These are phyloP conservation scores for Solanum dulcamara DNA, from an alignment of 257 asterid genomes.

Conservation along the genomic window DNA sequence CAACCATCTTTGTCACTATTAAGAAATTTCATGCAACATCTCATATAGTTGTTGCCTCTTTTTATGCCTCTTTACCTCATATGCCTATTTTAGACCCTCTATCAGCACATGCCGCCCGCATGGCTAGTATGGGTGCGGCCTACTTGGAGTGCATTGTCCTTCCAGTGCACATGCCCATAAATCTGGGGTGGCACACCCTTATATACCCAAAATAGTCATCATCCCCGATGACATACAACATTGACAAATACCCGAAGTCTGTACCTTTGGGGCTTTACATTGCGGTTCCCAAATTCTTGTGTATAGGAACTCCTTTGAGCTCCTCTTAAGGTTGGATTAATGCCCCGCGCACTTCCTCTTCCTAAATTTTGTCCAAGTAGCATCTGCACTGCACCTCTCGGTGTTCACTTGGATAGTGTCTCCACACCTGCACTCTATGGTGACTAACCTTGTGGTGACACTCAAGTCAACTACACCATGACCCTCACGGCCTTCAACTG, in stretches of 20 bases:
- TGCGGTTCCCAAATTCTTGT: background rate
- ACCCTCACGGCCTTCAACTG: background rate
- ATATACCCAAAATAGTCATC: no score
- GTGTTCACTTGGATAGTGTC: background rate
- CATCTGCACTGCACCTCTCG: background rate
- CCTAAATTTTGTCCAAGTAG: background rate
- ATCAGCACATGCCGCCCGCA: background rate
- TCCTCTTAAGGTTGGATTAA: background rate
- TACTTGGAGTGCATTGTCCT: accelerated
- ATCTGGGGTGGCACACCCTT: background rate
- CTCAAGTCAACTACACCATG: background rate
- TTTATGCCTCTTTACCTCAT: background rate
- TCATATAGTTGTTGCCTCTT: no score
- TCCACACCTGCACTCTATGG: background rate
- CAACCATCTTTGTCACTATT: no score
- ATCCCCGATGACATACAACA: background rate
- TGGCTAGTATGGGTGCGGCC: background rate
- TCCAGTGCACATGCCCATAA: background rate
- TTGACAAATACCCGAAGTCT: background rate
- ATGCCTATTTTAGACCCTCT: background rate
- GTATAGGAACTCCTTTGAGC: background rate
- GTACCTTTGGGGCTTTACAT: background rate
- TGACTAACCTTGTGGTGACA: background rate
- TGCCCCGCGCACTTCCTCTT: background rate
- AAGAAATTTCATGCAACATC: no score